Conservation (phyloP, 257 asterid species). For the Petunia axillaris region DNA sequence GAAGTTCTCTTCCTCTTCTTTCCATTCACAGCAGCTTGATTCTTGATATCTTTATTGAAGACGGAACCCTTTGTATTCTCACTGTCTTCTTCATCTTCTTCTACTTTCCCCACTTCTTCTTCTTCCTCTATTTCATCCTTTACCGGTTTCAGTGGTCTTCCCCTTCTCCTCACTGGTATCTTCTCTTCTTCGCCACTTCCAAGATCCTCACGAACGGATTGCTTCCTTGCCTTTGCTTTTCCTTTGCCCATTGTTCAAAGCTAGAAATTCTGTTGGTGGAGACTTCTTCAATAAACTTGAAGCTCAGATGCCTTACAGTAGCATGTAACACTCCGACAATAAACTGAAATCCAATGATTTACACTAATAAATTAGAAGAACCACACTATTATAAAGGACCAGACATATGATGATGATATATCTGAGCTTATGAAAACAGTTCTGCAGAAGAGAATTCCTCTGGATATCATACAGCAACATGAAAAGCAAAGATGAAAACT, state of each 20-base stretch:
- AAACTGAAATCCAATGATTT: slow-evolving; percentile 4
- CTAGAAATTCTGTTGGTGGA: slow-evolving; percentile 20
- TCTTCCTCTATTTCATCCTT: slow-evolving; percentile 58
- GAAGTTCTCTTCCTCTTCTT: slow-evolving; percentile 68
- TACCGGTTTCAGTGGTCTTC: slow-evolving; percentile 68
- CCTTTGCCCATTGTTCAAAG: slow-evolving; percentile 68
- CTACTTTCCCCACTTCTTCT: slow-evolving; percentile 55
- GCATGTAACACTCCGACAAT: slow-evolving; percentile 5
- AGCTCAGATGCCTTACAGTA: slow-evolving; percentile 20
- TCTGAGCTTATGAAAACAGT: slow-evolving; percentile 2
- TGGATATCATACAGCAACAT: slow-evolving; percentile 6
- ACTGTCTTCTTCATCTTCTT: slow-evolving; percentile 49
- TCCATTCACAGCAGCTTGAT: slow-evolving; percentile 48
- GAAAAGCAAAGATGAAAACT: not conserved
- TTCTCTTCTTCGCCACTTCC: slow-evolving; percentile 82
- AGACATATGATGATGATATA: not conserved
- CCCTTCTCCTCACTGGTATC: slow-evolving; percentile 62
- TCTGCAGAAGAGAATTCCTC: not conserved
- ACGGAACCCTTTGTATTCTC: slow-evolving; percentile 45
- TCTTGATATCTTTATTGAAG: slow-evolving; percentile 47
- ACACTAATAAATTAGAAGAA: not conserved
- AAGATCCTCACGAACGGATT: slow-evolving; percentile 48
- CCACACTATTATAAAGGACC: not conserved
- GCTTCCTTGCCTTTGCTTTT: slow-evolving; percentile 81
- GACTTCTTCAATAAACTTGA: slow-evolving; percentile 43